These are phyloP conservation scores for Linum trigynum DNA, from an alignment of 345 rosid genomes.

Conservation along the genomic window DNA sequence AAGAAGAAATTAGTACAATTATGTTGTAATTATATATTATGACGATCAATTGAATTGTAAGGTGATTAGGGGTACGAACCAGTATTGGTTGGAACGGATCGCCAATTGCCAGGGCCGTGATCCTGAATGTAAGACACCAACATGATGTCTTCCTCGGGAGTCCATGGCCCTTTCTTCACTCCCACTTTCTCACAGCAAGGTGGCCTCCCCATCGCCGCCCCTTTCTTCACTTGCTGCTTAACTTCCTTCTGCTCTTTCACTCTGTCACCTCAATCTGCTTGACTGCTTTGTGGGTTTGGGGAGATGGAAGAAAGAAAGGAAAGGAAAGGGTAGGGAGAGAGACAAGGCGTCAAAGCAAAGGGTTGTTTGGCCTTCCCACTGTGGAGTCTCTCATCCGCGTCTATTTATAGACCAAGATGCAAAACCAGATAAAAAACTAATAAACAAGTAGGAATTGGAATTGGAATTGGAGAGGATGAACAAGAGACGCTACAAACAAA, in stretches of 20 bases:
- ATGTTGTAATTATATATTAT: too few species aligned
- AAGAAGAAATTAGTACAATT: too few species aligned
- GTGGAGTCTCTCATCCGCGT: too few species aligned
- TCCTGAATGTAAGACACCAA: constrained; percentile 23
- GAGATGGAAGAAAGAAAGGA: neutral
- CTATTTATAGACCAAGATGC: neutral
- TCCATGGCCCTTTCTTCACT: constrained; percentile 25
- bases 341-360: constrained; percentile 2
- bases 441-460: neutral
- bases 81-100: constrained; percentile 20
- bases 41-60: too few species aligned
- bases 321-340: neutral
- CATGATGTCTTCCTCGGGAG: constrained; percentile 21
- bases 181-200: constrained; percentile 25
- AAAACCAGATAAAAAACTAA: neutral
- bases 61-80: too few species aligned
- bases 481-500: neutral
- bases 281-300: neutral
- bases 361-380: constrained; percentile 7
- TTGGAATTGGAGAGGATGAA: neutral
- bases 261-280: too few species aligned
- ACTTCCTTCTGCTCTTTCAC: too few species aligned
- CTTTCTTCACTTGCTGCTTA: too few species aligned
- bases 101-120: constrained; percentile 22
- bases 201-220: constrained; percentile 15